Evolutionary conservation across 768 basidiomycete species (phyloP), one percentile per base, ranked within the genome.

Genomic region (Scleroderma bovista): DNA sequence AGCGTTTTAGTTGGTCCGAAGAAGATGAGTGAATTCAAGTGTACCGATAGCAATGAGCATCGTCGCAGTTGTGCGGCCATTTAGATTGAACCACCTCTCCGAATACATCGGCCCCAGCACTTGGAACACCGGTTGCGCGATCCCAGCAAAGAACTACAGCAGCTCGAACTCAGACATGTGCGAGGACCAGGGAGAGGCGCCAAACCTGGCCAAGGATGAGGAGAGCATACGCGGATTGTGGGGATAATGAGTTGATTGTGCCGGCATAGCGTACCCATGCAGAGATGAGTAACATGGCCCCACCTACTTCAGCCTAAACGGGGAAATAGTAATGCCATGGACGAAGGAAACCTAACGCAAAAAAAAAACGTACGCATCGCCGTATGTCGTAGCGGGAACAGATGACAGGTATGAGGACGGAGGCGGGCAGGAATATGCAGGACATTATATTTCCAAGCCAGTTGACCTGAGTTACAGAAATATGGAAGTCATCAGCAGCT

Each of bases 201-300:
- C 70, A 26, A 52, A 83, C 83, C 71, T 88, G 86, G 22, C 80
- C 82, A 23, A 85, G 37, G 33, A 88, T 71, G 9, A 88, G 61
- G 9, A 89, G 72, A 1, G 77, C 73, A 60, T 86, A 88, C 6
- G 82, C 72, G 2, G 75, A 69, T 2, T 58, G 59, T 3, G 68
- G 70, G 0, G 77, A 68, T 6, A 87, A 65, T 0, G 77, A 71
- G 16, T 60, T 65, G 0, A 73, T 69, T 7, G 83, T 86, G 15
- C 83, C 84, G 2, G 84, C 77, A 61, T 79, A 87, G n/a, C 87
- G 78, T n/a, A 90, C 61, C 88, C 88, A 90, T 1, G 79, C 74
- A 10, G 83, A 78, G 7, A 86, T 48, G 5, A 87, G 56, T 12
- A 87, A 64, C 6, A 70, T 58, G 1, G 70, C 59, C 1, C 72